Evolutionary conservation across 345 rosid species (phyloP).

Genomic region (Gossypium herbaceum): DNA sequence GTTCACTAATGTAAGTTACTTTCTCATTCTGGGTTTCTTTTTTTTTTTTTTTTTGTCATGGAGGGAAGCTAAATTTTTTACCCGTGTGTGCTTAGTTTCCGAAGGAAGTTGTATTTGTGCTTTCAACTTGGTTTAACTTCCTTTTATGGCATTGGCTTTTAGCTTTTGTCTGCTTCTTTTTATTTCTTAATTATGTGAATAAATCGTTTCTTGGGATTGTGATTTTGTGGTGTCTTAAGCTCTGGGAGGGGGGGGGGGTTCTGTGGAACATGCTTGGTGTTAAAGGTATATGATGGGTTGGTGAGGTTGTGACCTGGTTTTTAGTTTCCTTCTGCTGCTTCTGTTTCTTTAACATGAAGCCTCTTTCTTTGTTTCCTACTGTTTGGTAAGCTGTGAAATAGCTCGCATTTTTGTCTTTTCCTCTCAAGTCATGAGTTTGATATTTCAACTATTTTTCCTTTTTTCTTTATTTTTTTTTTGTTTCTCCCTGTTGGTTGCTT

Average conservation of each 20-base stretch:
- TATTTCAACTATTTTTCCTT: constrained; percentile 26
- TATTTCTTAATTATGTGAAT: not conserved
- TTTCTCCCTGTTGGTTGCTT: constrained; percentile 1
- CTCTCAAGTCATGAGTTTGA: constrained; percentile 28
- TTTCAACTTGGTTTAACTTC: constrained; percentile 19
- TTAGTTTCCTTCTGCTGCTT: constrained; percentile 21
- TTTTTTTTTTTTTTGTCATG: not conserved
- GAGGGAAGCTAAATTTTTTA: not conserved
- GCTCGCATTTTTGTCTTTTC: constrained; percentile 40
- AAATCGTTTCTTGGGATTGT: constrained; percentile 9
- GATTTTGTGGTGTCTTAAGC: constrained; percentile 3
- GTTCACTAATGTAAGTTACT: constrained; percentile 24
- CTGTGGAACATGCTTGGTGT: constrained; percentile 41
- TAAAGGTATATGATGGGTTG: constrained; percentile 46
- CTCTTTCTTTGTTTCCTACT: constrained; percentile 33
- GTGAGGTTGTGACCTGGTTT: constrained; percentile 48
- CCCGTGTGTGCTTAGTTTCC: not conserved
- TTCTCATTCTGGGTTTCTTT: not conserved
- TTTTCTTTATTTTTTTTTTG: not conserved
- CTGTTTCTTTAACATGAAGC: constrained; percentile 40
- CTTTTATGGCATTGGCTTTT: constrained; percentile 28
- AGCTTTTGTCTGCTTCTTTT: not conserved
- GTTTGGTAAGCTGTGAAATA: constrained; percentile 53
- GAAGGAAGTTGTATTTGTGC: not conserved
- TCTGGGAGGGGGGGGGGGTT: constrained; percentile 10